Evolutionary conservation across 169 alveolate genomes (phyloP).

Genomic region (Plasmodium knowlesi): DNA sequence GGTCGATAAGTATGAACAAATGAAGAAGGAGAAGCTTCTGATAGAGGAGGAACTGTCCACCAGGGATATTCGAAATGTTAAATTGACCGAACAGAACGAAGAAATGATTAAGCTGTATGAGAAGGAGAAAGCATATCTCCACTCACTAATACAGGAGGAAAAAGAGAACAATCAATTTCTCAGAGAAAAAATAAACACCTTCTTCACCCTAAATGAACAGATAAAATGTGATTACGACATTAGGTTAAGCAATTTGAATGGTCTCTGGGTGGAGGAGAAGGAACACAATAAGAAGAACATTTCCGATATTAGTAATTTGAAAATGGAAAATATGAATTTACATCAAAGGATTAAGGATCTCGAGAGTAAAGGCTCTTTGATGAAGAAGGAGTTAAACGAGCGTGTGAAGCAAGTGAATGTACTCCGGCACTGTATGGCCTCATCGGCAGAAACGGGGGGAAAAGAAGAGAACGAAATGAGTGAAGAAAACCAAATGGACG

Average conservation of each 20-base stretch:
- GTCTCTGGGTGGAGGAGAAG: constrained; percentile 58
- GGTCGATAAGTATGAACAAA: constrained; percentile 1
- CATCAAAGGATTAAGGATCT: constrained; percentile 20
- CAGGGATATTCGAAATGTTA: neutral
- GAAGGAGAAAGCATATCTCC: constrained; percentile 40
- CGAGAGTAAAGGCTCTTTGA: neutral
- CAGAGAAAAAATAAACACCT: constrained; percentile 23
- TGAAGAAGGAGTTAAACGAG: constrained; percentile 28
- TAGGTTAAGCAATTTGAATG: constrained; percentile 29
- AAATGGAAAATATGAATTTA: constrained; percentile 14
- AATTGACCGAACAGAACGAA: constrained; percentile 9
- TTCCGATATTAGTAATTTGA: constrained; percentile 15
- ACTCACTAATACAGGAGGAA: constrained; percentile 36
- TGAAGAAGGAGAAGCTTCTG: constrained; percentile 19
- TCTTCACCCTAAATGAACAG: constrained; percentile 13
- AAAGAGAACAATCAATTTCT: constrained; percentile 29
- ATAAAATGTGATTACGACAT: constrained; percentile 36
- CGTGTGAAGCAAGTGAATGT: constrained; percentile 41
- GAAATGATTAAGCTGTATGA: constrained; percentile 40
- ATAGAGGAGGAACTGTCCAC: constrained; percentile 23
- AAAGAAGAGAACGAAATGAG: neutral
- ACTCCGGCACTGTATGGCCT: neutral
- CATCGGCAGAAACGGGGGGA: neutral
- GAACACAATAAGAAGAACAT: constrained; percentile 26
- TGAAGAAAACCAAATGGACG: neutral